phyloP scores from a whole-genome alignment of 148 eudicot genomes.

The Rhododendron kiyosumense region DNA sequence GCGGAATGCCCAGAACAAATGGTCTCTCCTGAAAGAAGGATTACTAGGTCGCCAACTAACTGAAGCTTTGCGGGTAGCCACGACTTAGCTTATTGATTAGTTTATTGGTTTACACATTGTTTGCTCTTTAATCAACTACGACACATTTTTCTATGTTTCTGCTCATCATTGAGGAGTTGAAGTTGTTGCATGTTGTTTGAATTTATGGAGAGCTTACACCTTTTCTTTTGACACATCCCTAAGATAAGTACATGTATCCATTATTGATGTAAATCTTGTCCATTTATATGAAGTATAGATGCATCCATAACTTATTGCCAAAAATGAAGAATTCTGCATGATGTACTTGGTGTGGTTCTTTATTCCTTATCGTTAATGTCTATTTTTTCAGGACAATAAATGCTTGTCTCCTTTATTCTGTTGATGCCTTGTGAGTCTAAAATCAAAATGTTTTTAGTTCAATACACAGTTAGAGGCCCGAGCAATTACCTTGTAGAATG shows the following conservation, averaged over 20 bases:
- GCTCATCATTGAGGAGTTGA: neutral
- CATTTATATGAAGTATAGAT: neutral
- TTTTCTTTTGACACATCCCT: neutral
- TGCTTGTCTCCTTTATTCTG: neutral
- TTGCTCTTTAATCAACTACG: neutral
- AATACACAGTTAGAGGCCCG: neutral
- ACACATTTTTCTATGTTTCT: neutral
- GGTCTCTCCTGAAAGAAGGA: constrained; percentile 87
- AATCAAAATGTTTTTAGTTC: neutral
- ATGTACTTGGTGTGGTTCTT: neutral
- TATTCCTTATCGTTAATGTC: neutral
- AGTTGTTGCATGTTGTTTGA: neutral
- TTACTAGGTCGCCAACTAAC: constrained; percentile 65
- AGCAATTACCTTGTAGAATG: neutral
- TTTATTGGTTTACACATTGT: neutral
- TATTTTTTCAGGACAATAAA: neutral
- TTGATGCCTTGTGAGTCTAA: neutral
- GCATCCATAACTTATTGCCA: neutral
- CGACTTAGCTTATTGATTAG: neutral
- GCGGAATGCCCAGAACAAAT: constrained; percentile 67
- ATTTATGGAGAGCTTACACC: neutral
- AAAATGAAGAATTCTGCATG: neutral
- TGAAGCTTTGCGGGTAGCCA: constrained; percentile 57
- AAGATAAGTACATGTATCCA: neutral
- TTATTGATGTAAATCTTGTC: neutral